These are phyloP conservation scores for Trichoderma sp. DNA, from an alignment of 2,329 filamentous ascomycete species.

Conservation along the genomic window DNA sequence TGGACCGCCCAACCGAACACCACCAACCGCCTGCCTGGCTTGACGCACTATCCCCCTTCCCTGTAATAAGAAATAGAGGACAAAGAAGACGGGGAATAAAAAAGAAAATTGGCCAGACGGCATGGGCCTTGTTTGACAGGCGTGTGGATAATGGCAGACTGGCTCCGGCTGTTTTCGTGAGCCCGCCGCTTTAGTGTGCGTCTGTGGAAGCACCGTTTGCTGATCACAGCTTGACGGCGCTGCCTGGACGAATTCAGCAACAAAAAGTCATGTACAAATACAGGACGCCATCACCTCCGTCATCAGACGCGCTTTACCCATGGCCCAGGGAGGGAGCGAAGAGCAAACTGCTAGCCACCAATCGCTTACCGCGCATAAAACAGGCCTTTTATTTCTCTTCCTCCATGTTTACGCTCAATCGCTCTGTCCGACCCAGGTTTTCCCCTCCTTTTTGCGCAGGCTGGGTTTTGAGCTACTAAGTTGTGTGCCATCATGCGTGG, in stretches of 20 bases:
- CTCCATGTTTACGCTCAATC: not conserved
- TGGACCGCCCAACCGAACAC: slow-evolving; percentile 18
- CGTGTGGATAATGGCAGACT: not conserved
- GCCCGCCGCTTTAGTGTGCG: slow-evolving; percentile 11
- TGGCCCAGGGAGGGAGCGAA: not conserved
- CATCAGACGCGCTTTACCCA: not conserved
- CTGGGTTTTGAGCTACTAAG: slow-evolving; percentile 16
- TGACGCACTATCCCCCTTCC: not conserved
- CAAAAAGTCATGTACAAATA: not conserved
- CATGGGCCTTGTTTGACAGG: not conserved
- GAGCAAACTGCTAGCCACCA: not conserved
- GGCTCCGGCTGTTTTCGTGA: slow-evolving; percentile 8
- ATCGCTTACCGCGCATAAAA: not conserved
- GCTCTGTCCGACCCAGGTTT: not conserved
- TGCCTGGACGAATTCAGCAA: not conserved
- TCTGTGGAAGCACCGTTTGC: slow-evolving; percentile 14
- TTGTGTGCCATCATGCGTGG: slow-evolving; percentile 17
- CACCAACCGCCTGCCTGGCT: slow-evolving; percentile 18
- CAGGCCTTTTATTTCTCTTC: not conserved
- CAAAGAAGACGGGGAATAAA: not conserved
- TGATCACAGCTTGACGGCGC: slow-evolving; percentile 13
- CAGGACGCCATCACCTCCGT: not conserved
- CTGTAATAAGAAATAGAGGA: not conserved
- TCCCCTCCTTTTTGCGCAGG: slow-evolving; percentile 8
- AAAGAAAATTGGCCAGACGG: not conserved